Percentiles rank a stretch among this genome's conserved stretches.
phyloP scores from a whole-genome alignment of 2,329 filamentous ascomycete genomes.

The Beauveria sp. region DNA sequence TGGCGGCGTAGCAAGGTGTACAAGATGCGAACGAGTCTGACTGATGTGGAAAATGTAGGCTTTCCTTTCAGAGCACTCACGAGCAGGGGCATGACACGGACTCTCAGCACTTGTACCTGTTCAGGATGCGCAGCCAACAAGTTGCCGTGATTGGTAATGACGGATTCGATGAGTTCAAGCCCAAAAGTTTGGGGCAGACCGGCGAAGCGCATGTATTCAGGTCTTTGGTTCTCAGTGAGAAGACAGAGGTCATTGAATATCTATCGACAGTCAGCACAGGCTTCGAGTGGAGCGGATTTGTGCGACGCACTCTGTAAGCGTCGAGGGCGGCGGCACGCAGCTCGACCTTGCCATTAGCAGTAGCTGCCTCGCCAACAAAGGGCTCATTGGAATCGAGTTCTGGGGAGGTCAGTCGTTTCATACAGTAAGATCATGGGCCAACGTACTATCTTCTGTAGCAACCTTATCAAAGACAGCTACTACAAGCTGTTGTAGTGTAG shows the following conservation, averaged over 20 bases:
- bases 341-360: conserved; percentile 55
- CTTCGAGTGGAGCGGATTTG: not conserved
- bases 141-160: conserved; percentile 75
- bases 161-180: conserved; percentile 84
- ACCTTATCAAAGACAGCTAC: conserved; percentile 93
- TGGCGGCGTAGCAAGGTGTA: conserved; percentile 76
- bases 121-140: conserved; percentile 75
- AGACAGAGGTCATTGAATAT: conserved; percentile 87
- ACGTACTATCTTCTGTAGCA: conserved; percentile 67
- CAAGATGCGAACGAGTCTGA: conserved; percentile 75
- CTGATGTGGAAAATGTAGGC: conserved; percentile 71
- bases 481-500: conserved; percentile 91
- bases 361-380: conserved; percentile 58
- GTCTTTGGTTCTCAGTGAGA: conserved; percentile 74
- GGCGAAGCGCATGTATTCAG: conserved; percentile 74
- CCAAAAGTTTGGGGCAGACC: conserved; percentile 75
- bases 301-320: conserved; percentile 59
- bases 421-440: not conserved
- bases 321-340: conserved; percentile 74
- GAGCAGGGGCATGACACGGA: conserved; percentile 74
- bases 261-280: conserved; percentile 27
- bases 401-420: conserved; percentile 19
- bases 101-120: conserved; percentile 69
- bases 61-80: conserved; percentile 71
- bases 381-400: conserved; percentile 43